Evolutionary conservation across 2,329 filamentous ascomycete genomes (phyloP).

Genomic region (Blumeria graminis): DNA sequence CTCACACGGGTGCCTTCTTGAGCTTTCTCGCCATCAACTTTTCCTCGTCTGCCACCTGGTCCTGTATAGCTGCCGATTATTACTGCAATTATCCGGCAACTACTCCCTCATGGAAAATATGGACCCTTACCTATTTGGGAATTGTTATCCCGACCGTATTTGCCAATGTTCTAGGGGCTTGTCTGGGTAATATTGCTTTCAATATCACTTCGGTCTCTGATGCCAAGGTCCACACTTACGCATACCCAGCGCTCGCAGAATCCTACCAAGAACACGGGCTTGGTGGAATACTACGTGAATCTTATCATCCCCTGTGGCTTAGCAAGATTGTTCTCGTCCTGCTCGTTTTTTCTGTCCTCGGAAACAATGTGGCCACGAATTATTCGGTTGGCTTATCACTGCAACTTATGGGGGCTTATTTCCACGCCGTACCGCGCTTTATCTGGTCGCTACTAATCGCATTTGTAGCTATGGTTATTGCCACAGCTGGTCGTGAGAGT

Average conservation of each 20-base stretch:
- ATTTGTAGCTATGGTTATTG: conserved; percentile 11
- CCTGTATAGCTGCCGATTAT: conserved; percentile 14
- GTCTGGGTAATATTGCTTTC: conserved; percentile 18
- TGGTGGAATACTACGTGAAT: conserved; percentile 22
- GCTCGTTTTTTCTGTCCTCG: conserved; percentile 13
- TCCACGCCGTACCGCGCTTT: conserved; percentile 15
- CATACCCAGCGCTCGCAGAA: conserved; percentile 17
- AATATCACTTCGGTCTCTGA: conserved; percentile 1
- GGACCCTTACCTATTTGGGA: conserved; percentile 10
- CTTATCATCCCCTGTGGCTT: conserved; percentile 22
- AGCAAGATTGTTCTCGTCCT: conserved; percentile 22
- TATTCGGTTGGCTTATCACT: conserved; percentile 13
- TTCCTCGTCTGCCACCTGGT: conserved; percentile 13
- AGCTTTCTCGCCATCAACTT: conserved; percentile 13
- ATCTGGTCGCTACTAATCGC: conserved; percentile 14
- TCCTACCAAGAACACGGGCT: conserved; percentile 21
- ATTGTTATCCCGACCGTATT: conserved; percentile 16
- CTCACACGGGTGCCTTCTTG: conserved; percentile 14
- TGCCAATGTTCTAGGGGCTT: conserved; percentile 20
- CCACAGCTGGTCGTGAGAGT: conserved; percentile 11
- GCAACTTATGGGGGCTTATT: conserved; percentile 14
- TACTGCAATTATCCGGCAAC: conserved; percentile 15
- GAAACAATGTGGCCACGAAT: conserved; percentile 14
- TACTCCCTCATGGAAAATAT: conserved; percentile 14
- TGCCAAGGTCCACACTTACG: conserved; percentile 9